Percentiles rank a stretch among this genome's conserved stretches.
These are phyloP conservation scores for Tolypocladium sp. DNA, from an alignment of 2,329 filamentous ascomycete genomes.

Conservation along the genomic window DNA sequence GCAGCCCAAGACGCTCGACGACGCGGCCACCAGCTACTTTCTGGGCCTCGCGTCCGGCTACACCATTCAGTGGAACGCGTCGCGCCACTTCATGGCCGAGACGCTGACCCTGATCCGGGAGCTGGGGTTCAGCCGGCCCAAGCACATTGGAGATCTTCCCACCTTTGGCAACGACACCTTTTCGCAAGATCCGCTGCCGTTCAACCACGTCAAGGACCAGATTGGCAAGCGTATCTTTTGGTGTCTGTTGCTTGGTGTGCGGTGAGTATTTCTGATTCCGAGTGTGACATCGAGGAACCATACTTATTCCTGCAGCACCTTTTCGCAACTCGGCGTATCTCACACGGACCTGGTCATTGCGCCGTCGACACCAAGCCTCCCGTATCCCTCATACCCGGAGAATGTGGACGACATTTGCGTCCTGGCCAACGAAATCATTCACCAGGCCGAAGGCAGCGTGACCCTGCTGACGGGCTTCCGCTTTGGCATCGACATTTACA, in stretches of 20 bases:
- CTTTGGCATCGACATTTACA: slow-evolving; percentile 66
- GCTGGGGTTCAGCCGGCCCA: slow-evolving; percentile 54
- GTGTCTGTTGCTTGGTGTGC: slow-evolving; percentile 66
- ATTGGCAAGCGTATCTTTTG: slow-evolving; percentile 76
- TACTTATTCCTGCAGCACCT: slow-evolving; percentile 40
- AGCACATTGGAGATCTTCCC: slow-evolving; percentile 26
- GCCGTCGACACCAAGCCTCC: slow-evolving; percentile 64
- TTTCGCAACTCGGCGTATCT: slow-evolving; percentile 66
- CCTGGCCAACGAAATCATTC: slow-evolving; percentile 57
- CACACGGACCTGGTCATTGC: slow-evolving; percentile 66
- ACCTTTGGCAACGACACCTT: slow-evolving; percentile 30
- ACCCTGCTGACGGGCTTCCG: slow-evolving; percentile 75
- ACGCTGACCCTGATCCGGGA: slow-evolving; percentile 60
- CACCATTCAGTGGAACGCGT: slow-evolving; percentile 57
- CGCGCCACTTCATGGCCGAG: slow-evolving; percentile 64
- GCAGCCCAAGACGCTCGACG: slow-evolving; percentile 38
- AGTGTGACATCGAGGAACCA: background rate
- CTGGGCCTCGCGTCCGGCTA: slow-evolving; percentile 58
- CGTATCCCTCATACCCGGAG: slow-evolving; percentile 69
- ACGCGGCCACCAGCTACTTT: slow-evolving; percentile 68
- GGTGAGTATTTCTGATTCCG: slow-evolving; percentile 25
- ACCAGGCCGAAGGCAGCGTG: slow-evolving; percentile 58
- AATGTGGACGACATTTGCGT: slow-evolving; percentile 83
- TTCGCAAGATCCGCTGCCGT: slow-evolving; percentile 32
- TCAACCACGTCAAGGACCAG: slow-evolving; percentile 65